These are phyloP conservation scores for Halophytophthora batemanensis DNA, from an alignment of 352 stramenopile genomes.

Conservation along the genomic window DNA sequence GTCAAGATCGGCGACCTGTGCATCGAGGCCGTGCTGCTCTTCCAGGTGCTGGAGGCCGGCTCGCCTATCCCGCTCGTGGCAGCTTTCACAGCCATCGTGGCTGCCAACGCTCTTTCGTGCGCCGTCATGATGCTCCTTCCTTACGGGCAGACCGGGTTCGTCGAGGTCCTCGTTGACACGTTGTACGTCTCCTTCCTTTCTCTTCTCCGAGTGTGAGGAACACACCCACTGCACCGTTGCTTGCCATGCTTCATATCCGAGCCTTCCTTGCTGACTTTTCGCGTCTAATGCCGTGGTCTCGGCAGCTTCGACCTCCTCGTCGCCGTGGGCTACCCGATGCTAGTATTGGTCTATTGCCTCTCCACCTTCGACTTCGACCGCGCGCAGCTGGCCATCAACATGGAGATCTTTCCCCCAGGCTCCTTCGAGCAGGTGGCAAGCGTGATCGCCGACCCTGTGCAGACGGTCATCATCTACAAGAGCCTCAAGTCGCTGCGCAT, in stretches of 20 bases:
- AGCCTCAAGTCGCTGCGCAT: slow-evolving; percentile 16
- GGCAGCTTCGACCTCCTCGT: slow-evolving; percentile 20
- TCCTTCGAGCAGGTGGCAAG: slow-evolving; percentile 6
- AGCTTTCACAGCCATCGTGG: slow-evolving; percentile 2
- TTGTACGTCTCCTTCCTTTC: slow-evolving; percentile 2
- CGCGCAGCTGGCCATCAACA: slow-evolving; percentile 3
- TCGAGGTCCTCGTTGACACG: slow-evolving; percentile 7
- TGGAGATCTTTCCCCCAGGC: slow-evolving; percentile 1
- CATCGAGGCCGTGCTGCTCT: slow-evolving; percentile 17
- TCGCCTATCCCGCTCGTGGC: slow-evolving; percentile 3
- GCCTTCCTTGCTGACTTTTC: too few relatives aligned
- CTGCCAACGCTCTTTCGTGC: slow-evolving; percentile 2
- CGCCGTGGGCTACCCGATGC: slow-evolving; percentile 11
- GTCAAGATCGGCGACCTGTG: slow-evolving; percentile 20
- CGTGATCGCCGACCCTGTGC: slow-evolving; percentile 2
- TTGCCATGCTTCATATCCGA: too few relatives aligned
- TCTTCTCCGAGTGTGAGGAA: not conserved
- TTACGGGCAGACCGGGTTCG: not conserved
- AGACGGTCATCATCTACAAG: slow-evolving; percentile 3
- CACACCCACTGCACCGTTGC: too few relatives aligned
- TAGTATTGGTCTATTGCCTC: slow-evolving; percentile 9
- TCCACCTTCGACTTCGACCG: slow-evolving; percentile 14
- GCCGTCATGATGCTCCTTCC: slow-evolving; percentile 3
- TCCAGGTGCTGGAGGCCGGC: slow-evolving; percentile 23
- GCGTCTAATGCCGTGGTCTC: too few relatives aligned